Percentiles rank a stretch among this genome's conserved stretches.
Evolutionary conservation across 2,329 filamentous ascomycete species (phyloP).

Genomic region (Diaporthe citriasiana): DNA sequence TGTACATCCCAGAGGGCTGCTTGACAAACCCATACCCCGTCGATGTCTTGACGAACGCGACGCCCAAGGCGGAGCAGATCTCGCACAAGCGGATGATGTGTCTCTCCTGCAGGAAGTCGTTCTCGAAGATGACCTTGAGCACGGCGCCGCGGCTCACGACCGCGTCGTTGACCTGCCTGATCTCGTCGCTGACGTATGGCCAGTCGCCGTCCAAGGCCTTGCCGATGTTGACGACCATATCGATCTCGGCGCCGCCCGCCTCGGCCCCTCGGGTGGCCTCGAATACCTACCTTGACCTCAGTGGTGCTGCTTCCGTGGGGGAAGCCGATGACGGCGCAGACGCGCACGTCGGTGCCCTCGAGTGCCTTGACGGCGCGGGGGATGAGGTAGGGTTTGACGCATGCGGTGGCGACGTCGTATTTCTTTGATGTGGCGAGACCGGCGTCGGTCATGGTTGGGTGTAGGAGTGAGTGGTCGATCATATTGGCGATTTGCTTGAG

Average conservation of each 20-base stretch:
- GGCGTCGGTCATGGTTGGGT: constrained; percentile 71
- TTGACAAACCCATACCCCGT: constrained; percentile 74
- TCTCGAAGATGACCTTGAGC: constrained; percentile 73
- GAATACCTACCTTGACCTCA: constrained; percentile 64
- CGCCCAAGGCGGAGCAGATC: constrained; percentile 65
- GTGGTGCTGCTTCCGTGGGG: constrained; percentile 71
- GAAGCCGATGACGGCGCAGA: constrained; percentile 73
- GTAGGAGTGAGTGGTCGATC: constrained; percentile 74
- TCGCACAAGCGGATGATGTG: constrained; percentile 67
- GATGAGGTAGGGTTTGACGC: constrained; percentile 70
- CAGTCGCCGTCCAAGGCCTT: constrained; percentile 70
- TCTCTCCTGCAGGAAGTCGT: constrained; percentile 65
- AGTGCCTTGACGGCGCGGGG: constrained; percentile 61
- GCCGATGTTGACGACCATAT: constrained; percentile 74
- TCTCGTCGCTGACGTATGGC: constrained; percentile 68
- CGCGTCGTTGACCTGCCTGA: constrained; percentile 61
- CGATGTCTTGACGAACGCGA: constrained; percentile 73
- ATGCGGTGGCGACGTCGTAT: constrained; percentile 68
- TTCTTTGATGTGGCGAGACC: constrained; percentile 64
- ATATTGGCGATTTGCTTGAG: constrained; percentile 63
- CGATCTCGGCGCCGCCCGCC: constrained; percentile 67
- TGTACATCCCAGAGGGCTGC: constrained; percentile 61
- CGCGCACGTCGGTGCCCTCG: constrained; percentile 60
- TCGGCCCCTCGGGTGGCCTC: constrained; percentile 64
- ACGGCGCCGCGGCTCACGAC: constrained; percentile 50